Evolutionary conservation across 1,284 basidiomycete genomes (phyloP).

Genomic region (Xerocomus cyaneibrunnescens): DNA sequence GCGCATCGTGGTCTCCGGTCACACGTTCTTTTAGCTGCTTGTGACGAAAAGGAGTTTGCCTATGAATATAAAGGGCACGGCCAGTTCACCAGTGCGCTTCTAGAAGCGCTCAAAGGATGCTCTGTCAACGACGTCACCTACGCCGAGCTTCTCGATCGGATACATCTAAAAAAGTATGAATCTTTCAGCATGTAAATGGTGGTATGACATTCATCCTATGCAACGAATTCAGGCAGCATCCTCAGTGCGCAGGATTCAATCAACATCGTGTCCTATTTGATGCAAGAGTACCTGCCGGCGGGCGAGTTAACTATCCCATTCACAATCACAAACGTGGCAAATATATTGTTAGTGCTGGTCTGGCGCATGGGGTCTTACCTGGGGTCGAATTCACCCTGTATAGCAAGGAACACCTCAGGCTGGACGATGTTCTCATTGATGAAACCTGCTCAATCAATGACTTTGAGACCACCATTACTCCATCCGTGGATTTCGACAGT

Average conservation of each 20-base stretch:
- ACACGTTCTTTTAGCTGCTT: slow-evolving; percentile 5
- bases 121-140: slow-evolving; percentile 16
- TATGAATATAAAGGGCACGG: slow-evolving; percentile 16
- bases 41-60: slow-evolving; percentile 5
- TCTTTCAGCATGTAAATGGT: neutral
- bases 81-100: slow-evolving; percentile 16
- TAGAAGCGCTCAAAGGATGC: slow-evolving; percentile 6
- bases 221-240: slow-evolving; percentile 12
- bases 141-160: neutral
- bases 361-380: neutral
- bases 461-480: neutral
- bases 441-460: neutral
- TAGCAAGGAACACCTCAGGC: neutral
- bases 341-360: neutral
- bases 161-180: slow-evolving; percentile 14
- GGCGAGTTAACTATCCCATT: neutral
- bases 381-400: neutral
- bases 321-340: no score
- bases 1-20: neutral
- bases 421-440: neutral
- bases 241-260: slow-evolving; percentile 18
- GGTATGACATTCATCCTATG: neutral
- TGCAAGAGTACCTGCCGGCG: slow-evolving; percentile 3
- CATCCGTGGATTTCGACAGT: neutral
- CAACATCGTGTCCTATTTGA: slow-evolving; percentile 21